A percentile compares a stretch with the other conserved stretches of the same genome.
These are phyloP conservation scores for Sporothrix inflata DNA, from an alignment of 2,329 filamentous ascomycete species.

Conservation along the genomic window DNA sequence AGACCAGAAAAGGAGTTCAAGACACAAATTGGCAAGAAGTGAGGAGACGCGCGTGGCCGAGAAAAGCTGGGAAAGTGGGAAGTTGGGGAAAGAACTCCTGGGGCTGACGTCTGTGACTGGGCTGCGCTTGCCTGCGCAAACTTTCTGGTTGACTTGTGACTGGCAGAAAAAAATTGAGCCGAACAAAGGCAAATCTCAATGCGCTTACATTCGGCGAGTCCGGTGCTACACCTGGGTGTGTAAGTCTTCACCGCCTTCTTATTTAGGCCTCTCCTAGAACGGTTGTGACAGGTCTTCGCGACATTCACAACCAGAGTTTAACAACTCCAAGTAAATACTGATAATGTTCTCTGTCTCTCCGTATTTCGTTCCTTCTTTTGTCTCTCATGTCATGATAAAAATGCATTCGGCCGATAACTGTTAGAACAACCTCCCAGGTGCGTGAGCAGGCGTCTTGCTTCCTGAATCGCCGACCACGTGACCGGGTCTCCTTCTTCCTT, in stretches of 20 bases:
- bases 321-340: too few species aligned
- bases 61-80: slow-evolving; percentile 19
- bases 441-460: background rate
- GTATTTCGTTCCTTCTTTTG: too few species aligned
- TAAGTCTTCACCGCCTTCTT: slow-evolving; percentile 10
- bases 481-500: background rate
- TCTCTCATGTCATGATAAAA: too few species aligned
- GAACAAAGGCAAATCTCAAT: background rate
- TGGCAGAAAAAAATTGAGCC: slow-evolving; percentile 19
- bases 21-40: slow-evolving; percentile 13
- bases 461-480: background rate
- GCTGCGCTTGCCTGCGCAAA: background rate
- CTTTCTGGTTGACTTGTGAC: background rate
- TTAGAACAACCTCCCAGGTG: too few species aligned
- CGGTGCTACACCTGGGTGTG: background rate
- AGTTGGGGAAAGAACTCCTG: slow-evolving; percentile 9
- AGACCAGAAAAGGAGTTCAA: background rate
- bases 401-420: too few species aligned
- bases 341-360: too few species aligned
- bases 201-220: slow-evolving; percentile 11
- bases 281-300: too few species aligned
- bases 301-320: too few species aligned
- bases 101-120: background rate
- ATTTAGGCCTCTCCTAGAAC: background rate
- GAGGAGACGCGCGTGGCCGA: background rate